These are phyloP conservation scores for Lichina pygmaea DNA, from an alignment of 495 filamentous ascomycete genomes.

Conservation along the genomic window DNA sequence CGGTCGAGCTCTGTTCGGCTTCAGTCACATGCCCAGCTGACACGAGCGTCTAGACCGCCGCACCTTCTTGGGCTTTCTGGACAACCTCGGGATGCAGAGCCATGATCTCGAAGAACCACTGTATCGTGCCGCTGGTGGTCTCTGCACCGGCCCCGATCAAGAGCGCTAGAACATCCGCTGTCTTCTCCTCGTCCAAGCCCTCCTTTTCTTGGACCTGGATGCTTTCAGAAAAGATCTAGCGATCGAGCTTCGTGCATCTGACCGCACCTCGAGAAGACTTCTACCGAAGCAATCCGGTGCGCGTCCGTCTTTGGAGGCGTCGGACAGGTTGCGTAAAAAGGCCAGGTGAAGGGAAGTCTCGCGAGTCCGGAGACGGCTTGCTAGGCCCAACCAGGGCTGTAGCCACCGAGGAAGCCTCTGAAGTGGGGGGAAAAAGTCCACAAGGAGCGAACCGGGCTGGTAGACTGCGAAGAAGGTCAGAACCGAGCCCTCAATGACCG, in stretches of 20 bases:
- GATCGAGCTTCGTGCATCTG: not conserved
- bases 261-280: too few relatives aligned
- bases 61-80: constrained; percentile 6
- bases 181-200: constrained; percentile 8
- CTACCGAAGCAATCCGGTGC: constrained; percentile 3
- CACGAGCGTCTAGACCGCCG: not conserved
- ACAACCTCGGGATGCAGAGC: constrained; percentile 4
- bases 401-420: not conserved
- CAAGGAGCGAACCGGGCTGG: constrained; percentile 1
- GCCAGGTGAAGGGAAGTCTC: constrained; percentile 1
- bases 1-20: constrained; percentile 6
- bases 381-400: not conserved
- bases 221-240: constrained; percentile 2
- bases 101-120: constrained; percentile 9
- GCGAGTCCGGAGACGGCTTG: not conserved
- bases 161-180: constrained; percentile 8
- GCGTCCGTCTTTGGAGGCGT: not conserved
- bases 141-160: constrained; percentile 12
- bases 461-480: not conserved
- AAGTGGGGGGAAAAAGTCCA: not conserved
- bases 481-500: not conserved
- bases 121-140: constrained; percentile 9
- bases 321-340: constrained; percentile 1
- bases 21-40: not conserved
- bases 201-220: constrained; percentile 7